Evolutionary conservation across 352 stramenopile genomes (phyloP), one percentile per base, ranked within the genome.

Genomic region (Globisporangium perplexum): DNA sequence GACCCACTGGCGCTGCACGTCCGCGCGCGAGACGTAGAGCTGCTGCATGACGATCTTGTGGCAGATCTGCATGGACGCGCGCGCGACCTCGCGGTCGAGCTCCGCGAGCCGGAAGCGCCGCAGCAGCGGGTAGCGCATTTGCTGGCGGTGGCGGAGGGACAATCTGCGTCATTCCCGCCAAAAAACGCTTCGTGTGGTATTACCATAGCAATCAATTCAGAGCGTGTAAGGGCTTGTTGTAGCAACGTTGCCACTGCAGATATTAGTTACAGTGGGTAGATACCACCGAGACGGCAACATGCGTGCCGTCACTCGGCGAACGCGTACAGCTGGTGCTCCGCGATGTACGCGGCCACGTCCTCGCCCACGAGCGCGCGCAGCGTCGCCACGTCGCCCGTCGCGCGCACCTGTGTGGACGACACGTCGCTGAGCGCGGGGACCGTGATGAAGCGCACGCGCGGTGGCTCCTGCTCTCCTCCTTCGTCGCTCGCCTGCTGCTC

Each of bases 41-140:
- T 91, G 75, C 58, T 90, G 81, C 79, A 94, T 92, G 39, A 89
- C 73, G 50, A 89, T 68, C 47, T 86, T 86, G 57, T 89, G 81
- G 65, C 78, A 90, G 48, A 94, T 88, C 55, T 94, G 83, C 79
- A 89, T 88, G 33, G 77, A 75, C 12, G 74, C 79, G 26, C 83
- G 83, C 38, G 80, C 72, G 38, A 91, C 81, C 36, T 74, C 75
- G 35, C 68, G 75, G 58, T 94, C 83, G 30, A 94, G 66, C 48
- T 62, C 31, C 45, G 66, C 67, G 47, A 91, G 60, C 22, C 80
- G 71, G 58, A 91, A 63, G 33, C 83, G 77, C 46, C 83, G 76
- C 55, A 80, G 67, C 47, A 87, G 63, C 39, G 72, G 66, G 47
- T 84, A 85, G 49, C 68, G 74, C 79, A 90, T 90, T n/a, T n/a